Base-by-base conservation (phyloP, 1,139 yeast species). In the Zygoascus sp. region DNA sequence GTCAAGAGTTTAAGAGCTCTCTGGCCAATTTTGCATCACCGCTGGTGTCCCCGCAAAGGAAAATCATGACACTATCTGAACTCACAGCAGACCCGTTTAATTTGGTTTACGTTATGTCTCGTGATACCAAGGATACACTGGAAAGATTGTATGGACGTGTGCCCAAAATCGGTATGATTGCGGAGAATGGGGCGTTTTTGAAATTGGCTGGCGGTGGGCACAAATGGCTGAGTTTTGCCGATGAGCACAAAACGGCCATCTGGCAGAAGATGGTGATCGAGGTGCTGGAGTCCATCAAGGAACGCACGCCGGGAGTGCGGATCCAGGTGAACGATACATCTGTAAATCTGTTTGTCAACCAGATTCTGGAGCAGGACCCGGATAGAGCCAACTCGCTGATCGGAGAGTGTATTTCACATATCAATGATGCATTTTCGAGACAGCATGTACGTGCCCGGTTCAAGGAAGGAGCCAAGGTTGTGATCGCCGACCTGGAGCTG, bases 401-500 rank as follows among this genome's bases (percentile, higher is more conserved):
- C 69, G 97, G 97, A 40, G 97, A 89, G 58, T 76, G 86, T 50
- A 82, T 89, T 47, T 83, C 89, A 34, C 92, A 89, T 62, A 80
- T 90, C 49, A 89, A 90, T 64, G 94, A 84, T 32, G 69, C 83
- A 22, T 87, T 80, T 61, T 76, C 77, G 15, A 69, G 68, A 20
- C 78, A 74, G 44, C 83, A 83, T 25, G 74, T 89, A 7, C 96
- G 88, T 64, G 96, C 97, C 2, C 78, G 85, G 21, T 73, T 86
- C 45, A 77, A 83, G 47, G 79, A 83, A 52, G 77, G 79, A 54
- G 78, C 55, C 19, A 53, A 49, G 40, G 54, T 61, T 5, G 53
- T 56, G 15, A 58, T 61, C 32, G 50, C 57, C 8, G 55, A 56
- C 39, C 55, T 56, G 25, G 44, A 51, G 30, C 44, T 54, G 32